These are phyloP conservation scores for Claviceps purpurea DNA, from an alignment of 2,329 filamentous ascomycete genomes.

Conservation along the genomic window DNA sequence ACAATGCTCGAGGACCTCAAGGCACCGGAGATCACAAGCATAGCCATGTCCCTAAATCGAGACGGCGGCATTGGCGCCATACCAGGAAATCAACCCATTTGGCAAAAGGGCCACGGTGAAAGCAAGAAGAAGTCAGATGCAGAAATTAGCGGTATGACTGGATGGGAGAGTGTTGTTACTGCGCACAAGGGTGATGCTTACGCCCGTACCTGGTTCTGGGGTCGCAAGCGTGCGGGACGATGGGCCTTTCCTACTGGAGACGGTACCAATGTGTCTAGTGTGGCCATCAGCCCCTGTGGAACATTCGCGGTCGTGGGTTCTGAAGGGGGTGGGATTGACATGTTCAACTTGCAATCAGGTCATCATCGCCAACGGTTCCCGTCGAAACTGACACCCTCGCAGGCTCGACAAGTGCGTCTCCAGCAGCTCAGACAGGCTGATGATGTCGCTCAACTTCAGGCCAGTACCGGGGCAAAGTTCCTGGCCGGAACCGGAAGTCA, in stretches of 20 bases:
- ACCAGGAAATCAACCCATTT: slow-evolving; percentile 64
- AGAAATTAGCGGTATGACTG: slow-evolving; percentile 63
- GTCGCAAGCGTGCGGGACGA: slow-evolving; percentile 77
- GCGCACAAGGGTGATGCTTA: slow-evolving; percentile 75
- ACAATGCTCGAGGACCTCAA: slow-evolving; percentile 64
- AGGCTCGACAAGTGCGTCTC: slow-evolving; percentile 62
- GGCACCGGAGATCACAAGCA: slow-evolving; percentile 80
- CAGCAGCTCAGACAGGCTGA: slow-evolving; percentile 47
- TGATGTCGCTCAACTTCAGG: slow-evolving; percentile 41
- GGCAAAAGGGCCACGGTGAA: slow-evolving; percentile 62
- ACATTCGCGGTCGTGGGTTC: slow-evolving; percentile 90
- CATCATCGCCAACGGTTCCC: slow-evolving; percentile 80
- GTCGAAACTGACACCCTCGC: slow-evolving; percentile 59
- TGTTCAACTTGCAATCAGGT: slow-evolving; percentile 95
- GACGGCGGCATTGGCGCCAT: slow-evolving; percentile 87
- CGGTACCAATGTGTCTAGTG: slow-evolving; percentile 67
- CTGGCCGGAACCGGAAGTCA: slow-evolving; percentile 55
- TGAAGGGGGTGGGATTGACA: slow-evolving; percentile 68
- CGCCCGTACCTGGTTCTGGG: slow-evolving; percentile 97
- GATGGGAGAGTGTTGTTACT: slow-evolving; percentile 95
- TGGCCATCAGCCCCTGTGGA: slow-evolving; percentile 81
- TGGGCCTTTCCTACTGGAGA: slow-evolving; percentile 89
- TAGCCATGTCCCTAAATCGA: slow-evolving; percentile 83
- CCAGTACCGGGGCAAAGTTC: slow-evolving; percentile 29
- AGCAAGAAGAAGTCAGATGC: slow-evolving; percentile 49